These are phyloP conservation scores for Gelatoporia subvermispora DNA, from an alignment of 768 basidiomycete species.

Conservation along the genomic window DNA sequence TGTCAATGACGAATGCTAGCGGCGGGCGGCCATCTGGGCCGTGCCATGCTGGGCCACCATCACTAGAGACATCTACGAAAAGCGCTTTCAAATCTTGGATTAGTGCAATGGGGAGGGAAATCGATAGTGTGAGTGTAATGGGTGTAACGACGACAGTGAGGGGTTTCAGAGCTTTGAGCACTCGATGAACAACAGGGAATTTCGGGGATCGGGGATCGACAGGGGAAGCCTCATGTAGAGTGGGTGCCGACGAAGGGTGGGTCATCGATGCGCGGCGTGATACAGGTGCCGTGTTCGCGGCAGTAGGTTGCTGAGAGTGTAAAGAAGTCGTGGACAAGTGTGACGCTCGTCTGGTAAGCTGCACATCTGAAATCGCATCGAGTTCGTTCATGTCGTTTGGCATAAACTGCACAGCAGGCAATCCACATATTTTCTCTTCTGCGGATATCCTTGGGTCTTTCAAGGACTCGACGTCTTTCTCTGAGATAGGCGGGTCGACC, in stretches of 20 bases:
- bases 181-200: background rate
- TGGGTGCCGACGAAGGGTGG: background rate
- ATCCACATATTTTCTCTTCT: no score
- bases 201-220: background rate
- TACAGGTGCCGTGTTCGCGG: no score
- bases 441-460: background rate
- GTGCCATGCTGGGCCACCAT: constrained; percentile 26
- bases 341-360: constrained; percentile 22
- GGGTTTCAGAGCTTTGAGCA: constrained; percentile 5
- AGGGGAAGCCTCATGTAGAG: background rate
- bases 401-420: no score
- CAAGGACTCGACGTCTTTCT: constrained; percentile 1
- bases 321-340: constrained; percentile 16
- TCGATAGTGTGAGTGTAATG: constrained; percentile 31
- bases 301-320: background rate
- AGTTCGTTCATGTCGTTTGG: background rate
- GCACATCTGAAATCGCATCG: constrained; percentile 19
- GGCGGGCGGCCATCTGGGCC: constrained; percentile 33
- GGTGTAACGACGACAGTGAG: constrained; percentile 30
- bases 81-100: constrained; percentile 28
- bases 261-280: background rate
- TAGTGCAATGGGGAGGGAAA: constrained; percentile 33
- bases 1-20: constrained; percentile 28
- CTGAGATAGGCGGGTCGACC: background rate
- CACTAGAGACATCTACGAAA: constrained; percentile 20